These are phyloP conservation scores for Nicotiana otophora DNA, from an alignment of 257 asterid genomes.

Conservation along the genomic window DNA sequence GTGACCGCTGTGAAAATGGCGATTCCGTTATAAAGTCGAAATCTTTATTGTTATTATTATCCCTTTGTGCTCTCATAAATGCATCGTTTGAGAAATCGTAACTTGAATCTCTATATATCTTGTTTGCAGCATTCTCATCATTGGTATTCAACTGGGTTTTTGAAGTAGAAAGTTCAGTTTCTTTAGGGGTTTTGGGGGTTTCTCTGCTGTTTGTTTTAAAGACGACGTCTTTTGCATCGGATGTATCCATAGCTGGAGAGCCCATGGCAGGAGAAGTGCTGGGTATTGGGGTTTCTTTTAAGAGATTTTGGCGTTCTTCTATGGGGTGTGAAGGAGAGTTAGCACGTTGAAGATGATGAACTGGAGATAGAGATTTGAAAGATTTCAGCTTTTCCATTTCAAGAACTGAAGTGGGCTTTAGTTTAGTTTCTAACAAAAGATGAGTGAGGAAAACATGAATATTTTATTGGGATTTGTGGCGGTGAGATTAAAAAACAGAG, in stretches of 20 bases:
- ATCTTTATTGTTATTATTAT: conserved; percentile 14
- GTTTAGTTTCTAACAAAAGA: too few relatives aligned
- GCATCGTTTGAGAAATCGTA: conserved; percentile 48
- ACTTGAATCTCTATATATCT: conserved; percentile 35
- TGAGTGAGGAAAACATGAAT: background rate
- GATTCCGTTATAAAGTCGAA: conserved; percentile 41
- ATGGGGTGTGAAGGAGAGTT: conserved; percentile 4
- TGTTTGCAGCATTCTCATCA: conserved; percentile 7
- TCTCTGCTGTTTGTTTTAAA: conserved; percentile 13
- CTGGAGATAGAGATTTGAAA: conserved; percentile 14
- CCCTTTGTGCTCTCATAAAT: conserved; percentile 18
- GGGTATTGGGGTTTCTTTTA: background rate
- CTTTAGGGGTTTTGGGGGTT: background rate
- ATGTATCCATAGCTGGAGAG: conserved; percentile 2
- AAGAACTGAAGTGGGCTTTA: too few relatives aligned
- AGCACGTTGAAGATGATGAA: conserved; percentile 4
- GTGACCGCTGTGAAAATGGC: conserved; percentile 35
- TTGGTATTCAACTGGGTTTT: conserved; percentile 10
- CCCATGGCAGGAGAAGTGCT: background rate
- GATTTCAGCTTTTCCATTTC: conserved; percentile 32
- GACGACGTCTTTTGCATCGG: conserved; percentile 16
- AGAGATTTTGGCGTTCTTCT: conserved; percentile 24
- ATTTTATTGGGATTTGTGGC: background rate
- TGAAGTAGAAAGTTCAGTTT: background rate
- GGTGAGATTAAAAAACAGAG: background rate